Conservation (phyloP, 192 early-diverging fungal genomes). For the Coemansia sp. region DNA sequence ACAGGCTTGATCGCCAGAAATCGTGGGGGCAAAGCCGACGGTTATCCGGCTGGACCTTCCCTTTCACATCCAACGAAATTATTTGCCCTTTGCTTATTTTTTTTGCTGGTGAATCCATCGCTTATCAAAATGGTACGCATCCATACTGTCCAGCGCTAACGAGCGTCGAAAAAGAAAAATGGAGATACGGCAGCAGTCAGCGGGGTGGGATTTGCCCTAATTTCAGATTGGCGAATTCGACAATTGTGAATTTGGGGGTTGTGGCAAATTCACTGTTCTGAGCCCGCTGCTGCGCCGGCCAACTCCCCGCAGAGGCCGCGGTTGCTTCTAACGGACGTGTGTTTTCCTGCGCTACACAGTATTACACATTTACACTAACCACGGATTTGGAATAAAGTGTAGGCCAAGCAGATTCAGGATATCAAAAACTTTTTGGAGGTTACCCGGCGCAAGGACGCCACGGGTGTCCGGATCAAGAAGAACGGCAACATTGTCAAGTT, state of each 20-base stretch:
- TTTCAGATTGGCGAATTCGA: too few relatives aligned
- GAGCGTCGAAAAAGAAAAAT: not conserved
- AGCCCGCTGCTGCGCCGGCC: too few relatives aligned
- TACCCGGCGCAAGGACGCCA: slow-evolving; percentile 94
- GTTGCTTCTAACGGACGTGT: not conserved
- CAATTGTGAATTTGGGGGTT: too few relatives aligned
- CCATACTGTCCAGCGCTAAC: not conserved
- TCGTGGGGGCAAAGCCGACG: too few relatives aligned
- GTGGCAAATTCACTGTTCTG: not conserved
- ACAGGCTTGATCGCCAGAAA: too few relatives aligned
- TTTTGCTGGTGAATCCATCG: slow-evolving; percentile 8
- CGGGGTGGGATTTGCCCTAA: too few relatives aligned
- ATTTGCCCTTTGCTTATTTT: not conserved
- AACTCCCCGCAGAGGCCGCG: not conserved
- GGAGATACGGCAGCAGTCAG: not conserved
- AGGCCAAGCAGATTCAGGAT: slow-evolving; percentile 97
- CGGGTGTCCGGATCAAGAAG: slow-evolving; percentile 95
- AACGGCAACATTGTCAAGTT: slow-evolving; percentile 90
- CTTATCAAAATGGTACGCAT: slow-evolving; percentile 10
- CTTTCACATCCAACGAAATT: slow-evolving; percentile 4
- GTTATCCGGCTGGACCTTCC: not conserved
- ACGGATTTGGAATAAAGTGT: slow-evolving; percentile 5
- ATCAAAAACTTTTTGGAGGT: slow-evolving; percentile 98
- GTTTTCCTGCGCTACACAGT: not conserved
- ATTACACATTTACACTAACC: too few relatives aligned